phyloP scores from a whole-genome alignment of 352 stramenopile genomes.

The Globisporangium uncinulatum region DNA sequence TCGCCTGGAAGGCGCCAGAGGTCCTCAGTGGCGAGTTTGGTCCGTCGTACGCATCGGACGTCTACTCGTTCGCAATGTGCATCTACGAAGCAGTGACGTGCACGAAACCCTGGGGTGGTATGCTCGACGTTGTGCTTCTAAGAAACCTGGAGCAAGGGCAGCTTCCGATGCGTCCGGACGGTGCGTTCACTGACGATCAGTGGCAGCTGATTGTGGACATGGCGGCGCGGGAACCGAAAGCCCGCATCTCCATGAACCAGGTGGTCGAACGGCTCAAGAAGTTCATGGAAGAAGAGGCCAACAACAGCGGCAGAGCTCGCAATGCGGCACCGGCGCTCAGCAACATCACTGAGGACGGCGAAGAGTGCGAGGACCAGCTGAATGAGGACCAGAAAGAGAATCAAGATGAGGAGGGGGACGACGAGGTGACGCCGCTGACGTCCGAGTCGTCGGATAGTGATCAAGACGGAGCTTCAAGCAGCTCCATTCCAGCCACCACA shows the following conservation, averaged over 20 bases:
- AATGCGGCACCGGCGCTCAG: background rate
- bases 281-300: background rate
- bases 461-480: too few species aligned
- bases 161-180: background rate
- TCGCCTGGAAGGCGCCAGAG: background rate
- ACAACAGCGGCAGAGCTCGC: background rate
- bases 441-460: background rate
- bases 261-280: background rate
- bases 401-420: background rate
- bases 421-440: background rate
- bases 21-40: background rate
- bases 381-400: background rate
- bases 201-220: background rate
- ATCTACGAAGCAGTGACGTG: background rate
- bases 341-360: background rate
- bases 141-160: too few species aligned
- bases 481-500: too few species aligned
- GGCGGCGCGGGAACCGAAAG: background rate
- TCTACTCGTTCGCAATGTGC: conserved; percentile 1
- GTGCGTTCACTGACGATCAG: background rate
- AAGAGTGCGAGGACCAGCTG: background rate
- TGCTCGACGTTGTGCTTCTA: background rate
- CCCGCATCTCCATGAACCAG: background rate
- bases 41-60: background rate
- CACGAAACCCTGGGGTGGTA: background rate